Evolutionary conservation across 805 yeast species (phyloP).

Genomic region (Brettanomyces bruxellensis): DNA sequence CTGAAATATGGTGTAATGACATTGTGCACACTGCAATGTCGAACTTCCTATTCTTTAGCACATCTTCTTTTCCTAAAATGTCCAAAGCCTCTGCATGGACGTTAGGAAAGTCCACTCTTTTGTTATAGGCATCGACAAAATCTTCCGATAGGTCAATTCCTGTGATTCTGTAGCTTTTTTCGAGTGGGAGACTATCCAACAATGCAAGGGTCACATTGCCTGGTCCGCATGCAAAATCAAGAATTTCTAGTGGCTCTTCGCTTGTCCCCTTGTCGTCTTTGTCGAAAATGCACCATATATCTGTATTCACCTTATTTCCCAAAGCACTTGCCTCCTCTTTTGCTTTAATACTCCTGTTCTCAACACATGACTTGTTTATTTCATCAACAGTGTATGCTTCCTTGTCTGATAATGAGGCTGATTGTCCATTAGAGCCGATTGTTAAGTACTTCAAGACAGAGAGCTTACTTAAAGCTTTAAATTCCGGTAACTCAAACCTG

Average conservation of each 20-base stretch:
- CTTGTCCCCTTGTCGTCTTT: not conserved
- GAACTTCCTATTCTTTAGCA: not conserved
- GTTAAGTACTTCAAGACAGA: not conserved
- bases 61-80: not conserved
- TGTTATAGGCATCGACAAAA: not conserved
- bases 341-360: not conserved
- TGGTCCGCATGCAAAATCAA: constrained; percentile 2
- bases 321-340: too few species aligned
- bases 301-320: not conserved
- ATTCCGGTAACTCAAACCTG: constrained; percentile 1
- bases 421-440: not conserved
- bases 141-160: constrained; percentile 1
- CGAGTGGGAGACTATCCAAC: not conserved
- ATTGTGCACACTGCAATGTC: constrained; percentile 1
- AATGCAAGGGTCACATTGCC: constrained; percentile 1
- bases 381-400: not conserved
- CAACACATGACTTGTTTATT: not conserved
- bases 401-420: not conserved
- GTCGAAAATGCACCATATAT: not conserved
- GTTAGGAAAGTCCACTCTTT: not conserved
- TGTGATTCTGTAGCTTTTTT: not conserved
- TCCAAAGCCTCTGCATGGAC: not conserved
- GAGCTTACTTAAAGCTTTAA: constrained; percentile 1
- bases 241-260: not conserved
- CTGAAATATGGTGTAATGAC: constrained; percentile 1